Evolutionary conservation across 257 asterid genomes (phyloP).

Genomic region (Solanum arcanum): DNA sequence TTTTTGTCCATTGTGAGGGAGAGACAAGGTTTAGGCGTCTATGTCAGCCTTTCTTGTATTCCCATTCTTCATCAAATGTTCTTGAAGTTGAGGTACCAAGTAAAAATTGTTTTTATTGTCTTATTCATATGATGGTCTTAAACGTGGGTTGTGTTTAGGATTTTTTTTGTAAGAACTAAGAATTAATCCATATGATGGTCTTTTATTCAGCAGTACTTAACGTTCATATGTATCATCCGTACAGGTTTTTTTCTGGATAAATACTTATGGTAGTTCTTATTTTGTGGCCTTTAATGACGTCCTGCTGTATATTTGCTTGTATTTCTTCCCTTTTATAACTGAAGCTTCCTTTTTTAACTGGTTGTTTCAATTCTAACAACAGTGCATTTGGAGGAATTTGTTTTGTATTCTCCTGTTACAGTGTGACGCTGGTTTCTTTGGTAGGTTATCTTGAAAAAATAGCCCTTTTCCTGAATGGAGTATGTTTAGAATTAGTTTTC

Average conservation of each 20-base stretch:
- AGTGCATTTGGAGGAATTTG: not conserved
- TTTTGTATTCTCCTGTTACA: not conserved
- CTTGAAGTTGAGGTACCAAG: slow-evolving; percentile 84
- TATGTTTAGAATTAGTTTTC: not conserved
- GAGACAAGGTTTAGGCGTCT: slow-evolving; percentile 93
- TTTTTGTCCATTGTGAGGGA: slow-evolving; percentile 91
- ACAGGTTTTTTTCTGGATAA: not conserved
- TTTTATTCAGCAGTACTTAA: not conserved
- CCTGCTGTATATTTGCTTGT: not conserved
- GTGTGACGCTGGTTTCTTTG: not conserved
- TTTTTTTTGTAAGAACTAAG: not conserved
- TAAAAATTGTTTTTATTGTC: not conserved
- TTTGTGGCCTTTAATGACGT: not conserved
- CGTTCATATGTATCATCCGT: not conserved
- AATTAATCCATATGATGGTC: not conserved
- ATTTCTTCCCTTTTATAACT: not conserved
- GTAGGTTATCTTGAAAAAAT: not conserved
- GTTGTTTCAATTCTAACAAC: not conserved
- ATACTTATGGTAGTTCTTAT: not conserved
- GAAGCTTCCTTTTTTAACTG: not conserved
- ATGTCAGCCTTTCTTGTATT: slow-evolving; percentile 79
- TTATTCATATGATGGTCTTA: not conserved
- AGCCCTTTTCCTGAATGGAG: not conserved
- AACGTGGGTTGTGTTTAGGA: not conserved
- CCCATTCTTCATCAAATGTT: slow-evolving; percentile 88